phyloP scores from a whole-genome alignment of 23 red algal genomes.

The Gracilaria domingensis region DNA sequence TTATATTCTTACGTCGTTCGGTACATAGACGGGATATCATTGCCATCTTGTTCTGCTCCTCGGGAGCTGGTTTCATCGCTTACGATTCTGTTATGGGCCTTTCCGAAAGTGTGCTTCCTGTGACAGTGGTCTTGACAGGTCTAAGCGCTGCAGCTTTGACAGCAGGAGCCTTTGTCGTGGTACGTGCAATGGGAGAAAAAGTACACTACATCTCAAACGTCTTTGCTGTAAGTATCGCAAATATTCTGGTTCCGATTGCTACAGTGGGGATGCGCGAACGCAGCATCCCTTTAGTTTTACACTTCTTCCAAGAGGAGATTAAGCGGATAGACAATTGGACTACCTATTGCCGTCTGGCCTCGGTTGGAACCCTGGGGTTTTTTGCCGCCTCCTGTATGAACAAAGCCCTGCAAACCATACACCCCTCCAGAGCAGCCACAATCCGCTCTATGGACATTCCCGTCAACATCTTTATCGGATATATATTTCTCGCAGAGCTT shows the following conservation, averaged over 20 bases:
- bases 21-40: background rate
- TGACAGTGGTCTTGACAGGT: background rate
- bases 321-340: constrained; percentile 22
- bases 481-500: constrained; percentile 49
- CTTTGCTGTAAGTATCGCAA: constrained; percentile 21
- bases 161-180: constrained; percentile 35
- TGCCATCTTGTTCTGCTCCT: background rate
- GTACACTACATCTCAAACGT: constrained; percentile 53
- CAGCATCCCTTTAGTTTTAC: background rate
- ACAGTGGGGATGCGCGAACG: constrained; percentile 8
- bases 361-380: constrained; percentile 10
- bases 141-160: constrained; percentile 13
- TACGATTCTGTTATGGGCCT: background rate
- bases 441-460: constrained; percentile 65
- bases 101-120: background rate
- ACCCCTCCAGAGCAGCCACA: background rate
- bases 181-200: constrained; percentile 18
- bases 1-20: background rate
- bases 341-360: background rate
- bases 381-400: constrained; percentile 37
- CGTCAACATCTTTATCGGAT: constrained; percentile 5
- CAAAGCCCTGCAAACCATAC: constrained; percentile 20
- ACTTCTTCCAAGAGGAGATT: constrained; percentile 6
- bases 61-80: constrained; percentile 1
- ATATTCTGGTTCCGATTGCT: constrained; percentile 21